Conservation (phyloP, 345 rosid species). For the Moringa oleifera region DNA sequence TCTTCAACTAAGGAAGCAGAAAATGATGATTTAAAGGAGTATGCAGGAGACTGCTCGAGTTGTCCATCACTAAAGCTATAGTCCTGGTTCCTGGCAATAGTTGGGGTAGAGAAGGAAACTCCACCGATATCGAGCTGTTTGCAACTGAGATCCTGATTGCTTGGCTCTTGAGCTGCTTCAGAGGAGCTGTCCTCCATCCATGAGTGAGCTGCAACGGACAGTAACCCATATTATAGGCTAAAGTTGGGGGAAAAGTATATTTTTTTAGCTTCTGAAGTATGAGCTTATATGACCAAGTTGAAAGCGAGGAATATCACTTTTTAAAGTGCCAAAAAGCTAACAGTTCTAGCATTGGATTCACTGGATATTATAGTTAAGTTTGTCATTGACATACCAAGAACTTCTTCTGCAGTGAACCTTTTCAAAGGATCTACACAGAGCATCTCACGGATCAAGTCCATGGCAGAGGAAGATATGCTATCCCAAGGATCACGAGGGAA, state of each 20-base stretch:
- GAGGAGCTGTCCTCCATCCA: slow-evolving; percentile 61
- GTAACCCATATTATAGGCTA: background rate
- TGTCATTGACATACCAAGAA: slow-evolving; percentile 44
- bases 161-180: slow-evolving; percentile 30
- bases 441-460: slow-evolving; percentile 65
- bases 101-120: slow-evolving; percentile 36
- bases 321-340: background rate
- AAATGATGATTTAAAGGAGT: slow-evolving; percentile 47
- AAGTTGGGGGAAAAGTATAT: background rate
- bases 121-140: slow-evolving; percentile 34
- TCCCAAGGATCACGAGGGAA: slow-evolving; percentile 72
- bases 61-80: slow-evolving; percentile 48
- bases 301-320: background rate
- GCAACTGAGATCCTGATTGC: slow-evolving; percentile 23
- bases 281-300: background rate
- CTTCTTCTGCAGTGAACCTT: slow-evolving; percentile 61
- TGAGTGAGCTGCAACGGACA: slow-evolving; percentile 44
- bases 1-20: slow-evolving; percentile 41
- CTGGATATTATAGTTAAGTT: background rate
- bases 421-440: slow-evolving; percentile 63
- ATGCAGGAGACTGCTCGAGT: slow-evolving; percentile 27
- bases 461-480: slow-evolving; percentile 51
- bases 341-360: background rate
- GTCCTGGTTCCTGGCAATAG: slow-evolving; percentile 40
- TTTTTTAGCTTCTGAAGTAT: background rate